A percentile compares a stretch with the other conserved stretches of the same genome.
These are phyloP conservation scores for Kwoniella shivajii DNA, from an alignment of 1,284 basidiomycete species.

Conservation along the genomic window DNA sequence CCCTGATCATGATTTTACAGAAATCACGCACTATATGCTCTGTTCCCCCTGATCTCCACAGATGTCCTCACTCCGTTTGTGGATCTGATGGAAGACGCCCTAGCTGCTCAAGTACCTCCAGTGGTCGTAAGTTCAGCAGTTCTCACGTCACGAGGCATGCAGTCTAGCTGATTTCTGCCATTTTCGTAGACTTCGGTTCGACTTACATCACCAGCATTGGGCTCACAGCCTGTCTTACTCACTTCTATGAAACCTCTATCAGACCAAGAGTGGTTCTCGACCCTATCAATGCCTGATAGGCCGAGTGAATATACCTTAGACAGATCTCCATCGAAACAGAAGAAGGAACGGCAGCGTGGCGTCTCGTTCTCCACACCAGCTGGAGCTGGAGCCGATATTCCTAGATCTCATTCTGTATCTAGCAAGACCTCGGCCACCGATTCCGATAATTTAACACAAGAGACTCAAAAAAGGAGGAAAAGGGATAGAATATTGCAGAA, in stretches of 20 bases:
- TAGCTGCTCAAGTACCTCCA: slow-evolving; percentile 51
- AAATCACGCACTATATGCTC: slow-evolving; percentile 48
- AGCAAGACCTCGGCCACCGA: neutral
- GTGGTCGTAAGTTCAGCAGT: slow-evolving; percentile 39
- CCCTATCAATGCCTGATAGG: slow-evolving; percentile 25
- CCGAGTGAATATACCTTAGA: neutral
- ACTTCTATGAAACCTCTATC: slow-evolving; percentile 46
- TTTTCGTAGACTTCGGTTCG: slow-evolving; percentile 47
- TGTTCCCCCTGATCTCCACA: slow-evolving; percentile 53
- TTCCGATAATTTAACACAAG: slow-evolving; percentile 10
- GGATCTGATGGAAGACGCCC: slow-evolving; percentile 54
- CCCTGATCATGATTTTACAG: slow-evolving; percentile 12
- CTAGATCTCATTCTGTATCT: slow-evolving; percentile 7
- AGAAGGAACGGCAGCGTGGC: neutral
- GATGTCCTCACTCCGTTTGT: slow-evolving; percentile 54
- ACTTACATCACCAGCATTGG: slow-evolving; percentile 44
- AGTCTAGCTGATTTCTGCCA: neutral
- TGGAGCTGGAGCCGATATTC: neutral
- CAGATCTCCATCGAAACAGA: neutral
- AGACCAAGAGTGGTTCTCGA: slow-evolving; percentile 52
- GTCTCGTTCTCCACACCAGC: neutral
- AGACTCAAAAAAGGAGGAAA: slow-evolving; percentile 23
- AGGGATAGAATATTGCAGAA: slow-evolving; percentile 33
- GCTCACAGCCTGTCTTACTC: slow-evolving; percentile 47
- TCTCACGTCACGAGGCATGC: neutral